Evolutionary conservation across 176 grass and related monocot species (phyloP), one percentile per base, ranked within the genome.

Genomic region (Triticum monococcum): DNA sequence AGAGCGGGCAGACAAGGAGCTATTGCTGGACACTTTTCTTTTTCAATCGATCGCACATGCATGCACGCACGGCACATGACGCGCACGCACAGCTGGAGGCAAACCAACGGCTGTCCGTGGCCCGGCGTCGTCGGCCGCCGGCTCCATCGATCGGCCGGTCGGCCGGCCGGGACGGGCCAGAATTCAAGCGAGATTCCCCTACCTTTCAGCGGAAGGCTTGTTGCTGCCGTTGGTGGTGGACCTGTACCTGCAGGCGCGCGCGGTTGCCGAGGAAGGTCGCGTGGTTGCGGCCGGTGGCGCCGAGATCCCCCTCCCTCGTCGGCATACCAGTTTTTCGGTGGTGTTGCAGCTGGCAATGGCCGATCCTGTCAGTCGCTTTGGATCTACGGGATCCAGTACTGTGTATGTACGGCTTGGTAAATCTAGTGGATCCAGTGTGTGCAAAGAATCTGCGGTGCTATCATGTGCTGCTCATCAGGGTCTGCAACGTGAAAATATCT

Each of bases 91-190:
- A 35, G 37, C 10, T 16, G 37, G 30, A 25, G 22, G 72, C 56
- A 30, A 82, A 24, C 26, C 45, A 69, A 82, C 12, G 73, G 72
- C 80, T 54, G 64, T 62, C 80, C 86, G 35, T 78, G 68, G 17
- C 33, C n/a, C 8, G 59, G 22, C 31, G 9, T 56, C 72, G 78
- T 87, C 86, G 77, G 61, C 65, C 78, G 56, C 3, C 8, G 60
- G 48, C 41, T 5, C 7, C 5, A 24, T 26, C 23, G 23, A 32
- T 30, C 54, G n/a, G 0, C 83, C 2, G 83, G 50, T 78, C 35
- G 43, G 40, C 48, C 33, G 37, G 37, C 48, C 33, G 37, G 37
- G 37, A 9, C 37, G 8, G 9, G 37, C 37, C 38, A 40, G 38
- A 40, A 40, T 40, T 40, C 38, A 40, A 40, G 38, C 38, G 38